These are phyloP conservation scores for Eruca vesicaria DNA, from an alignment of 441 rosid genomes.

Conservation along the genomic window DNA sequence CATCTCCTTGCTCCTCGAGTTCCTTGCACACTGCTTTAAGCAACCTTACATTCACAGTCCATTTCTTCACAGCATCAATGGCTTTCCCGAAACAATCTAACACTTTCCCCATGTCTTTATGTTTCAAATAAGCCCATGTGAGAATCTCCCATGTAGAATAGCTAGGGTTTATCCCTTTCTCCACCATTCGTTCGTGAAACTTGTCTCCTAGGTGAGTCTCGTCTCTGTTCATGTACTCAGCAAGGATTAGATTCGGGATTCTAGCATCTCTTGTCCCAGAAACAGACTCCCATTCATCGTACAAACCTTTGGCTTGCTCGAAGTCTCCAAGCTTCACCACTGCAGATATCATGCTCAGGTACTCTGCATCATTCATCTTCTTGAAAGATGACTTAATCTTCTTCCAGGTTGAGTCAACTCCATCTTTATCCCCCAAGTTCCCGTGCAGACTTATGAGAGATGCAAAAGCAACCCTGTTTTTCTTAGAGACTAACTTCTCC, in stretches of 20 bases:
- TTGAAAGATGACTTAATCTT: constrained; percentile 55
- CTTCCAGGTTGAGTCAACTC: constrained; percentile 64
- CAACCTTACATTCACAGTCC: constrained; percentile 59
- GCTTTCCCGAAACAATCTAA: constrained; percentile 68
- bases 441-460: constrained; percentile 76
- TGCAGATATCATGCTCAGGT: constrained; percentile 71
- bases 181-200: constrained; percentile 46
- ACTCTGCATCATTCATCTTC: constrained; percentile 75
- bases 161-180: constrained; percentile 56
- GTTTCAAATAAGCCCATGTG: constrained; percentile 63
- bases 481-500: constrained; percentile 69
- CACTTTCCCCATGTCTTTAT: constrained; percentile 49
- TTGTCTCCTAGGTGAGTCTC: constrained; percentile 54
- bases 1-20: constrained; percentile 60
- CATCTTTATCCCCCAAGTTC: constrained; percentile 61
- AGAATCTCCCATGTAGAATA: constrained; percentile 89
- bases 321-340: constrained; percentile 66
- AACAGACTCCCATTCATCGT: constrained; percentile 77
- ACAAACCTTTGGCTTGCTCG: constrained; percentile 66
- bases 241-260: constrained; percentile 65
- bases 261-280: constrained; percentile 57
- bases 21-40: constrained; percentile 45
- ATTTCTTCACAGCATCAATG: constrained; percentile 57
- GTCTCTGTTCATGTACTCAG: constrained; percentile 58
- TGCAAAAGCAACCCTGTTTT: constrained; percentile 57